These are phyloP conservation scores for Solanum lignicaule DNA, from an alignment of 257 asterid genomes.

Conservation along the genomic window DNA sequence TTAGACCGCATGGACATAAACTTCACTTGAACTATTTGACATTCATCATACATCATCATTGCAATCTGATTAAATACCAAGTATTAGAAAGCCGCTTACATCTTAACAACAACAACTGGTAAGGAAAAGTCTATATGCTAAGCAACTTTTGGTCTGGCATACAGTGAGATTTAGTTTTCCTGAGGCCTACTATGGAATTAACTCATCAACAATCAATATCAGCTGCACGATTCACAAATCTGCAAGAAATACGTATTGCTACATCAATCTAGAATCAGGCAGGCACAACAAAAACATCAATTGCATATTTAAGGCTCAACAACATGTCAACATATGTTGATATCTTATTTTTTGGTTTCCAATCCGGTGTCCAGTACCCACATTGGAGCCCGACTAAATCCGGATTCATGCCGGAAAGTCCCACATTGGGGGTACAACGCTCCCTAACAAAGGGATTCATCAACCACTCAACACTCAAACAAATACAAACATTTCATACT, in stretches of 20 bases:
- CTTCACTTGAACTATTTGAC: slow-evolving; percentile 31
- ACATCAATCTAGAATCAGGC: not conserved
- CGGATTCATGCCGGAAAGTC: too few relatives aligned
- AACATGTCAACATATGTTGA: too few relatives aligned
- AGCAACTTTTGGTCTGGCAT: not conserved
- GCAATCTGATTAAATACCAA: slow-evolving; percentile 50
- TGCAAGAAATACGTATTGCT: not conserved
- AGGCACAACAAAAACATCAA: not conserved
- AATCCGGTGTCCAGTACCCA: too few relatives aligned
- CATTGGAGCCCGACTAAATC: too few relatives aligned
- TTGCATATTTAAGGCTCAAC: not conserved
- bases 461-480: too few relatives aligned
- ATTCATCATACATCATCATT: slow-evolving; percentile 56
- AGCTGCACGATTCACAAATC: not conserved
- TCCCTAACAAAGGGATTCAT: too few relatives aligned
- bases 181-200: not conserved
- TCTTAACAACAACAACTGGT: slow-evolving; percentile 6
- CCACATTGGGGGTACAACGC: too few relatives aligned
- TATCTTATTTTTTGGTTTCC: too few relatives aligned
- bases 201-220: not conserved
- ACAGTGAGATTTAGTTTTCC: not conserved
- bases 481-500: too few relatives aligned
- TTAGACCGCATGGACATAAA: slow-evolving; percentile 21
- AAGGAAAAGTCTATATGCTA: not conserved
- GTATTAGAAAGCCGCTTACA: slow-evolving; percentile 21